phyloP scores from a whole-genome alignment of 1,284 basidiomycete species.

The Tylopilus orsonianus region DNA sequence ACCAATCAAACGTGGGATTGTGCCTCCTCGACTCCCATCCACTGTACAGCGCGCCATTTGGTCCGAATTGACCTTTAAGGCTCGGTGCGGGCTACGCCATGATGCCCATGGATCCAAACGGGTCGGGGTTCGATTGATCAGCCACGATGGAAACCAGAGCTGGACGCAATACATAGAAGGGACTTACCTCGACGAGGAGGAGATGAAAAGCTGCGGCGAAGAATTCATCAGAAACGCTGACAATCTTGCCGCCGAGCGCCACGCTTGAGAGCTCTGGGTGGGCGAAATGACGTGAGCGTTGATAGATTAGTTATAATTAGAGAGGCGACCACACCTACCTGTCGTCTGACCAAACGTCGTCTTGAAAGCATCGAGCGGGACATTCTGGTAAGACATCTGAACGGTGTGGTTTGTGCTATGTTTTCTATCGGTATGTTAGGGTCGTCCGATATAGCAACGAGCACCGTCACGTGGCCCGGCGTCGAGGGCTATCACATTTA shows the following conservation, averaged over 20 bases:
- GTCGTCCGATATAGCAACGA: no score
- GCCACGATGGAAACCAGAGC: background rate
- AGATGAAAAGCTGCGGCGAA: conserved; percentile 88
- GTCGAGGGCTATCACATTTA: no score
- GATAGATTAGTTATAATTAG: background rate
- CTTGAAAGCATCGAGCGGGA: conserved; percentile 26
- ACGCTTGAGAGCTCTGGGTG: conserved; percentile 85
- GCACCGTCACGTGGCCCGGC: no score
- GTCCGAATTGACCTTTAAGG: conserved; percentile 92
- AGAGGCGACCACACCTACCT: background rate
- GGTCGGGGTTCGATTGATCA: background rate
- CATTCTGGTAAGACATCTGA: conserved; percentile 23
- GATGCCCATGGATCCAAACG: background rate
- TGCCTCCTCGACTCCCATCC: conserved; percentile 95
- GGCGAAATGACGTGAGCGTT: background rate
- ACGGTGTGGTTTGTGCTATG: background rate
- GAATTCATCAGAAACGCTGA: conserved; percentile 91
- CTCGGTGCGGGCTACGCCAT: conserved; percentile 67
- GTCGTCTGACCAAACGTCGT: conserved; percentile 55
- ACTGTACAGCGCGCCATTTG: conserved; percentile 91
- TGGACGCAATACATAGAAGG: background rate
- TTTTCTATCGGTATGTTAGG: no score
- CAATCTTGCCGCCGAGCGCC: conserved; percentile 76
- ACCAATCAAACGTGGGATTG: conserved; percentile 91
- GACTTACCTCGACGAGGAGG: conserved; percentile 74